Conservation (phyloP, 2,329 filamentous ascomycete species). For the Aspergillus japonicus region DNA sequence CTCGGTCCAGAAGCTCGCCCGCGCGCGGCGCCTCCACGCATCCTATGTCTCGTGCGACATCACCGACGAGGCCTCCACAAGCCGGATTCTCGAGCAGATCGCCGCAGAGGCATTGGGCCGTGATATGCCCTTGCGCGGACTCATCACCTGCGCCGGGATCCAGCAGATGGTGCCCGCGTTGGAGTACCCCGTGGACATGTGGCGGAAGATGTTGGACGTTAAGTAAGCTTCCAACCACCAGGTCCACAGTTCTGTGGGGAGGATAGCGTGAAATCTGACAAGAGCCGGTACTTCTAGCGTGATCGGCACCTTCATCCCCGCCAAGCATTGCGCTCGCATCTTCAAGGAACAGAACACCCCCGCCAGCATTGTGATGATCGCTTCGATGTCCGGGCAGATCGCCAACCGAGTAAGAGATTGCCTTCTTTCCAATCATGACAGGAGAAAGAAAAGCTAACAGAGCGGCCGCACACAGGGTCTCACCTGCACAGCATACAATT, state of each 20-base stretch:
- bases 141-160: conserved; percentile 52
- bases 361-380: conserved; percentile 66
- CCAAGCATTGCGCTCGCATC: conserved; percentile 34
- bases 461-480: conserved; percentile 46
- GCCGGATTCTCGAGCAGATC: conserved; percentile 38
- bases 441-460: neutral
- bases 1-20: conserved; percentile 43
- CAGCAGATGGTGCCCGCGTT: conserved; percentile 50
- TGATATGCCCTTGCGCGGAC: conserved; percentile 24
- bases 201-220: conserved; percentile 36
- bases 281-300: conserved; percentile 19
- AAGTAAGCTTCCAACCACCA: conserved; percentile 22
- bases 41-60: conserved; percentile 50
- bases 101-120: conserved; percentile 24
- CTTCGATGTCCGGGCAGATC: conserved; percentile 68
- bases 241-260: neutral
- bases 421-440: neutral
- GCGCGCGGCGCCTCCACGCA: conserved; percentile 32
- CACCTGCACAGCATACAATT: conserved; percentile 61
- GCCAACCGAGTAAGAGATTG: conserved; percentile 53
- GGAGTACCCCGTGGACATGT: conserved; percentile 45
- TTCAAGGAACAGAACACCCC: conserved; percentile 57
- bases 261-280: neutral
- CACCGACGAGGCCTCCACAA: conserved; percentile 45
- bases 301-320: conserved; percentile 37